A percentile compares a stretch with the other conserved stretches of the same genome.
Evolutionary conservation across 2,329 filamentous ascomycete genomes (phyloP).

Genomic region (Tetracladium maxilliforme): DNA sequence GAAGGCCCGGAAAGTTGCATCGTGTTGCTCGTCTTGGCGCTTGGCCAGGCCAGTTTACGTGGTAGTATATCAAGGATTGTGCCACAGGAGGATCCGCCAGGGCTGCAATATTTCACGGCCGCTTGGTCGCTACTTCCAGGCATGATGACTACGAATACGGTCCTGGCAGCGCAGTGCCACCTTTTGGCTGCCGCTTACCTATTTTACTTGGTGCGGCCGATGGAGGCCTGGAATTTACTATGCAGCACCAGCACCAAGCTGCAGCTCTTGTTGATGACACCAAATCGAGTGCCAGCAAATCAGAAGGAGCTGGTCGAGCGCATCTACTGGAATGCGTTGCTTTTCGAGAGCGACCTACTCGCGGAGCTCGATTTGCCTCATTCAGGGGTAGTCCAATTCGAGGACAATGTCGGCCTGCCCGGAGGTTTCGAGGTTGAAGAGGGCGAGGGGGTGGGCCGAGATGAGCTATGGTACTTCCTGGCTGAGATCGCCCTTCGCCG

Average conservation of each 20-base stretch:
- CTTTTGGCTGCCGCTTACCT: slow-evolving; percentile 69
- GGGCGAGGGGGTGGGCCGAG: slow-evolving; percentile 46
- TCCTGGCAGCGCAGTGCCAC: slow-evolving; percentile 67
- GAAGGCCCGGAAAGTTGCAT: slow-evolving; percentile 74
- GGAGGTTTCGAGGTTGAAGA: slow-evolving; percentile 65
- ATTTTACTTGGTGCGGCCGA: slow-evolving; percentile 66
- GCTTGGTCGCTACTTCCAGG: slow-evolving; percentile 66
- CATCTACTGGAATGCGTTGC: slow-evolving; percentile 72
- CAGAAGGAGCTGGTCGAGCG: slow-evolving; percentile 62
- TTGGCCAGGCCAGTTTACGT: slow-evolving; percentile 61
- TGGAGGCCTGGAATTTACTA: slow-evolving; percentile 72
- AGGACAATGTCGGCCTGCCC: slow-evolving; percentile 66
- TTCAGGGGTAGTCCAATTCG: slow-evolving; percentile 69
- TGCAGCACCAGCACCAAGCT: slow-evolving; percentile 72
- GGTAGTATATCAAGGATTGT: slow-evolving; percentile 64
- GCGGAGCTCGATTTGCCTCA: slow-evolving; percentile 71
- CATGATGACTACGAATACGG: slow-evolving; percentile 67
- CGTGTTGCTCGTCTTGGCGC: slow-evolving; percentile 61
- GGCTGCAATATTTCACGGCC: slow-evolving; percentile 65
- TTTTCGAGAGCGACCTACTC: slow-evolving; percentile 69
- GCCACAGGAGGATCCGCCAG: slow-evolving; percentile 55
- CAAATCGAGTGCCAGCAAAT: slow-evolving; percentile 52
- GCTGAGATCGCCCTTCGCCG: slow-evolving; percentile 69
- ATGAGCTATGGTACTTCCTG: slow-evolving; percentile 77
- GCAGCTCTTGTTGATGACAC: slow-evolving; percentile 62